Evolutionary conservation across 2,329 filamentous ascomycete genomes (phyloP), one percentile per base, ranked within the genome.

Genomic region (Pseudogymnoascus sp.): DNA sequence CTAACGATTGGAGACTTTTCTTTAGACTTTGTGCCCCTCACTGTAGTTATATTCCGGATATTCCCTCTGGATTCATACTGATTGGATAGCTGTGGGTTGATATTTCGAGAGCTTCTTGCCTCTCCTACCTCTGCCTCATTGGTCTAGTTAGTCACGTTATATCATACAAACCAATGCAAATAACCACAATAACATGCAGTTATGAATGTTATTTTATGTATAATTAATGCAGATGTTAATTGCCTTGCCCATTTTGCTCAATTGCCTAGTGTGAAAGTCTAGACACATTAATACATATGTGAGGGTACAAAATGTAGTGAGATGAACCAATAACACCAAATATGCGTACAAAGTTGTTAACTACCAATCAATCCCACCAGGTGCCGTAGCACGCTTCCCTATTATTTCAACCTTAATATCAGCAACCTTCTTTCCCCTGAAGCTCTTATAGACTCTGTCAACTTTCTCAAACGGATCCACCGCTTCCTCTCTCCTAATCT

Each of bases 401-500:
- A 56, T 56, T 56, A 56, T 56, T 36, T 34, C 49, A 9, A 56
- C 49, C 9, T 56, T 56, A 34, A 56, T 34, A 56, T 56, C 49
- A 12, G 28, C 28, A 36, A 56, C 49, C n/a, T 36, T 56, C 49
- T 56, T 56, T 14, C 49, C 49, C 49, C 25, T 34, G 14, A 56
- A 34, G 28, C 49, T 56, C 49, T 36, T 56, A 12, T 66, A 56
- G 28, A 56, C 49, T 65, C 63, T 69, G 66, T 75, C 73, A 23
- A 73, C 46, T 62, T 71, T 72, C 65, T 71, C 71, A 69, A 75
- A 74, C 28, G 70, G 70, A 4, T 65, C 61, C 63, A 64, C 68
- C 2, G 76, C 74, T 56, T 67, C 80, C 75, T 95, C 91, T 75
- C 88, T 88, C 77, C 82, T 88, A 16, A 96, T 86, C 76, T 84